Conservation (phyloP, 164 flowering plant genomes). For the Berberis thunbergii region DNA sequence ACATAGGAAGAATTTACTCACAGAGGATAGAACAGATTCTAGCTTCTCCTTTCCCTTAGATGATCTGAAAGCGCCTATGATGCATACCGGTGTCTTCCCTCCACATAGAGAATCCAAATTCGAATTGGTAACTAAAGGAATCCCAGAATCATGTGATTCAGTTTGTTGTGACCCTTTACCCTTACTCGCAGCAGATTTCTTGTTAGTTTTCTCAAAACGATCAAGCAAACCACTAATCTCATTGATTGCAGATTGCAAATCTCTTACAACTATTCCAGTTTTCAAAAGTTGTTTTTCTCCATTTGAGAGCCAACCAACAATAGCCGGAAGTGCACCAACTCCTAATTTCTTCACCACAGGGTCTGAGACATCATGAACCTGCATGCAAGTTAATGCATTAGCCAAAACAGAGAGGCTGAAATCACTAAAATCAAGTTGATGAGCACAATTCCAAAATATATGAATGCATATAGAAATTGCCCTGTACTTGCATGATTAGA, state of each 20-base stretch:
- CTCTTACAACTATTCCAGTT: constrained; percentile 71
- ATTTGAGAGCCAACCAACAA: constrained; percentile 82
- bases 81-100: constrained; percentile 62
- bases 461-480: too few relatives aligned
- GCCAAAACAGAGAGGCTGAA: not conserved
- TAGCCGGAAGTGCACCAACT: constrained; percentile 74
- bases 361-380: constrained; percentile 68
- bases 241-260: constrained; percentile 59
- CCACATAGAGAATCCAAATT: constrained; percentile 60
- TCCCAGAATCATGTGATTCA: constrained; percentile 26
- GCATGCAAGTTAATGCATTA: constrained; percentile 1
- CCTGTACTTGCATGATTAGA: too few relatives aligned
- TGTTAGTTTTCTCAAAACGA: constrained; percentile 62
- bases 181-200: constrained; percentile 38
- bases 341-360: constrained; percentile 48
- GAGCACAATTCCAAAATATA: too few relatives aligned
- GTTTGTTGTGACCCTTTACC: constrained; percentile 22
- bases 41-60: constrained; percentile 55
- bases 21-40: constrained; percentile 46
- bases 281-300: constrained; percentile 65
- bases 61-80: constrained; percentile 79
- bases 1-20: constrained; percentile 24
- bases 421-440: not conserved
- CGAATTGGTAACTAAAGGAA: constrained; percentile 44
- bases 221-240: constrained; percentile 57